A percentile compares a stretch with the other conserved stretches of the same genome.
These are phyloP conservation scores for Penicillium atrosanguineum DNA, from an alignment of 495 filamentous ascomycete species.

Conservation along the genomic window DNA sequence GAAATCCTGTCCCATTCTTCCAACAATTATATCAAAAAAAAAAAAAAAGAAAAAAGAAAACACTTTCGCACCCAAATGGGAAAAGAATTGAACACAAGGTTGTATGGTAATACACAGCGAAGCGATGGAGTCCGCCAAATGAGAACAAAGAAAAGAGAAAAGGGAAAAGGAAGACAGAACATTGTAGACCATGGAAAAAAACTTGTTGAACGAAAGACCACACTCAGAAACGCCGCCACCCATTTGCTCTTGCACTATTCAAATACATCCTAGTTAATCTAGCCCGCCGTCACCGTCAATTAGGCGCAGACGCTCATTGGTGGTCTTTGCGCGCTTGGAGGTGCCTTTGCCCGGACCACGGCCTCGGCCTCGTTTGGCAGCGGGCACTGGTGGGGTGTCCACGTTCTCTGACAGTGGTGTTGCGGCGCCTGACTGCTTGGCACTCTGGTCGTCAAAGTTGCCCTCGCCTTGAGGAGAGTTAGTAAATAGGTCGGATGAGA, in stretches of 20 bases:
- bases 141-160: constrained; percentile 17
- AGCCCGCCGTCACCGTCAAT: constrained; percentile 72
- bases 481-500: constrained; percentile 10
- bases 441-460: constrained; percentile 80
- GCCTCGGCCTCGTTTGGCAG: constrained; percentile 54
- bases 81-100: constrained; percentile 46
- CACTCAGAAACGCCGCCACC: constrained; percentile 31
- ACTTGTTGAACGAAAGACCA: constrained; percentile 4
- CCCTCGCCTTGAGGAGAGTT: constrained; percentile 70
- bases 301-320: constrained; percentile 82
- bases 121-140: constrained; percentile 8
- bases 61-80: constrained; percentile 7
- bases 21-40: not conserved
- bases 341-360: constrained; percentile 47
- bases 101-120: constrained; percentile 35
- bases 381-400: constrained; percentile 42
- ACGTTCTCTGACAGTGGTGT: constrained; percentile 67
- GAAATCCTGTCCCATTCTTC: too few relatives aligned
- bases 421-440: constrained; percentile 77
- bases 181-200: constrained; percentile 4
- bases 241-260: constrained; percentile 27
- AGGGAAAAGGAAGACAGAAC: constrained; percentile 6
- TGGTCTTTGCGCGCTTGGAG: constrained; percentile 86
- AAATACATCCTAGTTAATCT: constrained; percentile 21
- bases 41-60: not conserved